Conservation (phyloP, 164 flowering plant genomes). For the Litsea cubeba region DNA sequence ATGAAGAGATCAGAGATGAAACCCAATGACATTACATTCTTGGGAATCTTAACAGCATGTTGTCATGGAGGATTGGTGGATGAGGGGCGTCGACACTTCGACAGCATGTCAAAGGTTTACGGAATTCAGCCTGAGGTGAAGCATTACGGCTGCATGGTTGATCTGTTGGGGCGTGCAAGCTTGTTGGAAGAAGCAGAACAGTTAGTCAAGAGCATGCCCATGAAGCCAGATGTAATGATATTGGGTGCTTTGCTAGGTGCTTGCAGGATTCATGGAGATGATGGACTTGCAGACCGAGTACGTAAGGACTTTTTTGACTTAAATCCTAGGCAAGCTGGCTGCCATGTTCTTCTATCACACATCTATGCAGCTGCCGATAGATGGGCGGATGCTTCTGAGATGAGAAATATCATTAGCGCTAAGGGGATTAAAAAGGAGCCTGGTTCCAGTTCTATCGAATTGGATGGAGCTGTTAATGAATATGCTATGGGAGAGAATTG, state of each 20-base stretch:
- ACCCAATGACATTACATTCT: conserved; percentile 23
- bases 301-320: conserved; percentile 13
- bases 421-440: conserved; percentile 18
- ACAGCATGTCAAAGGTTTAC: conserved; percentile 15
- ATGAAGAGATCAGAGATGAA: conserved; percentile 16
- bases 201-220: conserved; percentile 20
- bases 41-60: conserved; percentile 28
- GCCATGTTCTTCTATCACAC: conserved; percentile 28
- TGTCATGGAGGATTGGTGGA: conserved; percentile 30
- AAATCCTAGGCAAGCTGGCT: conserved; percentile 18
- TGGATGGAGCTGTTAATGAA: conserved; percentile 13
- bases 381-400: conserved; percentile 20
- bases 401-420: conserved; percentile 13
- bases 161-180: conserved; percentile 30
- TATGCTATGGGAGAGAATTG: conserved; percentile 7
- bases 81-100: conserved; percentile 21
- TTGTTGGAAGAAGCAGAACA: conserved; percentile 25
- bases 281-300: conserved; percentile 14
- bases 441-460: conserved; percentile 21
- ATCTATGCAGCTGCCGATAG: conserved; percentile 26
- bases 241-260: conserved; percentile 30
- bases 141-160: conserved; percentile 30
- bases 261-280: conserved; percentile 25
- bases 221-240: conserved; percentile 27
- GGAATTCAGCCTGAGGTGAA: conserved; percentile 23